Conservation (phyloP, 2,329 filamentous ascomycete species). For the Chlorencoelia australis region DNA sequence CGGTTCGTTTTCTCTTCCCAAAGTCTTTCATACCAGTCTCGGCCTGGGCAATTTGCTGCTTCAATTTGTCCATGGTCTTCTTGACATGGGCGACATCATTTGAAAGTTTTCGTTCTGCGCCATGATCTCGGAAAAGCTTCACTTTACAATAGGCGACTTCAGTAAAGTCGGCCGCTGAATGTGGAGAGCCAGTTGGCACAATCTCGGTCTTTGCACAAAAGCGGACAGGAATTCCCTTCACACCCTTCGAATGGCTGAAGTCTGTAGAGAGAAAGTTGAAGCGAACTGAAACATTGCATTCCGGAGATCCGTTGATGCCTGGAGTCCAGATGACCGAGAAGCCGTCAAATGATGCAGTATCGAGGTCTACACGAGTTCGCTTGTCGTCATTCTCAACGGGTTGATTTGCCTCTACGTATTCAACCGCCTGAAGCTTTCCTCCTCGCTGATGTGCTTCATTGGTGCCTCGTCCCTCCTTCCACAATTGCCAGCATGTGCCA, state of each 20-base stretch:
- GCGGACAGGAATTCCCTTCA: conserved; percentile 92
- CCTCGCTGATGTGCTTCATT: conserved; percentile 92
- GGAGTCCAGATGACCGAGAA: conserved; percentile 88
- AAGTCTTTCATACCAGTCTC: conserved; percentile 59
- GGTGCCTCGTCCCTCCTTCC: conserved; percentile 93
- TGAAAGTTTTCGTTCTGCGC: conserved; percentile 86
- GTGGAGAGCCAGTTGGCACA: conserved; percentile 42
- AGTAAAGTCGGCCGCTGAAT: conserved; percentile 36
- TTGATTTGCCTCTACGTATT: conserved; percentile 68
- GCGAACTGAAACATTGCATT: conserved; percentile 80
- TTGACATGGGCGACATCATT: conserved; percentile 93
- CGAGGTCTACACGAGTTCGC: conserved; percentile 58
- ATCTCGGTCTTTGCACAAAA: conserved; percentile 84
- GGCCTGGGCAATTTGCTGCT: conserved; percentile 80
- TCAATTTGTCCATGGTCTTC: conserved; percentile 92
- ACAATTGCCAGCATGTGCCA: conserved; percentile 75
- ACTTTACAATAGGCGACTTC: conserved; percentile 95
- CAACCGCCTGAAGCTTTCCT: conserved; percentile 86
- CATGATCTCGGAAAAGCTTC: conserved; percentile 92
- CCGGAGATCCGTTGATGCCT: conserved; percentile 53
- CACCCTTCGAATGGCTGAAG: conserved; percentile 96
- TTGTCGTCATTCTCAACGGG: conserved; percentile 53
- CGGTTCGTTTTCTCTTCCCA: conserved; percentile 51
- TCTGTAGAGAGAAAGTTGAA: conserved; percentile 99
- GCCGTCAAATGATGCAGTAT: conserved; percentile 79